phyloP scores from a whole-genome alignment of 257 asterid genomes.

The Solanum sparsipilum region DNA sequence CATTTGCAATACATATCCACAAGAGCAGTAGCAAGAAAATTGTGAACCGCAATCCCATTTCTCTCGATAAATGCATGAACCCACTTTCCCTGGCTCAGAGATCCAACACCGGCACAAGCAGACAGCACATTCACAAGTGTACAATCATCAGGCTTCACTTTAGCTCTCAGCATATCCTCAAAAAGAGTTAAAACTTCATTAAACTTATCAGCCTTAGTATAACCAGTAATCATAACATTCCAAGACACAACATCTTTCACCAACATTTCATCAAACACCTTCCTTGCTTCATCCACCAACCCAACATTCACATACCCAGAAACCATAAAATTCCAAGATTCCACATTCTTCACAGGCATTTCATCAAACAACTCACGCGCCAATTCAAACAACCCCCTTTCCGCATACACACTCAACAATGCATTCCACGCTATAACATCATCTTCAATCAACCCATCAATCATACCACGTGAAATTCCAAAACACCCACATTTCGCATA shows the following conservation, averaged over 20 bases:
- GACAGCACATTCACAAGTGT: constrained; percentile 29
- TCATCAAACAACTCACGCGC: constrained; percentile 16
- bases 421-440: constrained; percentile 27
- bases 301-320: constrained; percentile 21
- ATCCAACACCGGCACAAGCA: constrained; percentile 27
- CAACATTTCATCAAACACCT: constrained; percentile 20
- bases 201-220: constrained; percentile 11
- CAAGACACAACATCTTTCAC: constrained; percentile 30
- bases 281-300: constrained; percentile 21
- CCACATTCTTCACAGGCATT: constrained; percentile 28
- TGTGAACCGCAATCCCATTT: constrained; percentile 9
- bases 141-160: constrained; percentile 20
- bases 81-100: constrained; percentile 28
- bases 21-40: constrained; percentile 29
- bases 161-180: constrained; percentile 15
- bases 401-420: constrained; percentile 14
- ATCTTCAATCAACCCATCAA: constrained; percentile 5
- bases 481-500: constrained; percentile 24
- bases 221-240: constrained; percentile 26
- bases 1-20: constrained; percentile 37
- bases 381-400: constrained; percentile 21
- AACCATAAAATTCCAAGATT: constrained; percentile 32
- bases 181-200: constrained; percentile 16
- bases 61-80: constrained; percentile 13
- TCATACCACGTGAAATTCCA: constrained; percentile 14